These are phyloP conservation scores for Pezizomycotina sp. DNA, from an alignment of 2,329 filamentous ascomycete species.

Conservation along the genomic window DNA sequence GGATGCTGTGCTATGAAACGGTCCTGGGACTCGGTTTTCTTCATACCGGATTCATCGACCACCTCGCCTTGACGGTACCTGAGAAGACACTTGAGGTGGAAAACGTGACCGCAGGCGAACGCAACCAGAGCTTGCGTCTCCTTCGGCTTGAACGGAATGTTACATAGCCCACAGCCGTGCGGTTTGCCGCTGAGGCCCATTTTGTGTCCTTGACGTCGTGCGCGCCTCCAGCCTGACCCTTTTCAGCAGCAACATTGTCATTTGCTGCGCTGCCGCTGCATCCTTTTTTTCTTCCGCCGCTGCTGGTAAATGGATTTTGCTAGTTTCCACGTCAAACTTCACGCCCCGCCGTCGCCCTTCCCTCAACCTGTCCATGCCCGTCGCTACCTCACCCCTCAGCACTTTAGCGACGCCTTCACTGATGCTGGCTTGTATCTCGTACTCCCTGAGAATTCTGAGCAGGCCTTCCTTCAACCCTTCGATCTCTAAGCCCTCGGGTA, in stretches of 20 bases:
- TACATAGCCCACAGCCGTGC: conserved; percentile 10
- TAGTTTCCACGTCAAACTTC: conserved; percentile 58
- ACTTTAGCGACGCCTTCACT: conserved; percentile 77
- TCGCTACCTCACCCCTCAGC: conserved; percentile 68
- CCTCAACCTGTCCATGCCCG: conserved; percentile 64
- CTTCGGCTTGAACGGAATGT: conserved; percentile 26
- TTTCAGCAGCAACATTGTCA: conserved; percentile 20
- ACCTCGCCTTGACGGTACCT: conserved; percentile 30
- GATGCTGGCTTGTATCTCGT: conserved; percentile 88
- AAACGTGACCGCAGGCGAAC: conserved; percentile 69
- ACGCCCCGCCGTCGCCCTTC: conserved; percentile 68
- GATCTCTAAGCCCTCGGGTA: conserved; percentile 84
- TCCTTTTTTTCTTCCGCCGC: conserved; percentile 5
- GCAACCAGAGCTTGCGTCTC: conserved; percentile 60
- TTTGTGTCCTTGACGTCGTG: conserved; percentile 21
- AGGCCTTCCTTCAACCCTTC: conserved; percentile 77
- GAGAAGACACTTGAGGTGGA: conserved; percentile 58
- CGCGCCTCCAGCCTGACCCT: conserved; percentile 25
- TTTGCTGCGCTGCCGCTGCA: conserved; percentile 23
- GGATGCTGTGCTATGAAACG: conserved; percentile 30
- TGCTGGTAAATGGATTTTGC: conserved; percentile 11
- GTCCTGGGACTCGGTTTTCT: conserved; percentile 26
- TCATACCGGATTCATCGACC: no score
- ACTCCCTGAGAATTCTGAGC: conserved; percentile 80
- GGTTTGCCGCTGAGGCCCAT: no score